Percentiles rank a stretch among this genome's conserved stretches.
These are phyloP conservation scores for Termitomyces sp. DNA, from an alignment of 768 basidiomycete genomes.

Conservation along the genomic window DNA sequence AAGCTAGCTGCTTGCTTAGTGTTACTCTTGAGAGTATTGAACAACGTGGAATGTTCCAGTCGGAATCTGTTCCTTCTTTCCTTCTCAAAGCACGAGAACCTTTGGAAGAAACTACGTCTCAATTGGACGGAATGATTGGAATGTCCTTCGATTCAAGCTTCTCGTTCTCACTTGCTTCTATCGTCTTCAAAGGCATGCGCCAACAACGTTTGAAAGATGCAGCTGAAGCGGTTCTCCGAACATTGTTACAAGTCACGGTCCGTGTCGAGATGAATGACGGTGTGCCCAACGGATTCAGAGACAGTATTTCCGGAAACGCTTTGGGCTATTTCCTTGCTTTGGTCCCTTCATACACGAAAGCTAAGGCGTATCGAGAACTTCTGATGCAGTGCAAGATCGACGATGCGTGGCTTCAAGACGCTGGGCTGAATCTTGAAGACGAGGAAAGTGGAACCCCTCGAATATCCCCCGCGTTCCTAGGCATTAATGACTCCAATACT, in stretches of 20 bases:
- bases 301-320: conserved; percentile 50
- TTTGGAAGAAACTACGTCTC: conserved; percentile 62
- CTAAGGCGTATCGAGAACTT: conserved; percentile 49
- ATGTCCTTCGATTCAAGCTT: conserved; percentile 76
- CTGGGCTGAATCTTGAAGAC: conserved; percentile 32
- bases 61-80: conserved; percentile 43
- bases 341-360: conserved; percentile 60
- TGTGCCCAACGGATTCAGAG: conserved; percentile 30
- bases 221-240: conserved; percentile 56
- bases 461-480: conserved; percentile 53
- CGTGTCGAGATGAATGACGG: conserved; percentile 28
- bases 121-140: conserved; percentile 67
- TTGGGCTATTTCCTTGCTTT: conserved; percentile 79
- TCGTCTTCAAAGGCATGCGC: conserved; percentile 85
- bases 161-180: conserved; percentile 75
- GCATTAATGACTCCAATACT: conserved; percentile 52
- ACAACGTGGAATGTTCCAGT: conserved; percentile 50
- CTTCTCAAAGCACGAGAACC: conserved; percentile 59
- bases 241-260: conserved; percentile 56
- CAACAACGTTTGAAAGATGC: conserved; percentile 57
- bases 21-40: conserved; percentile 63
- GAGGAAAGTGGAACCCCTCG: conserved; percentile 40
- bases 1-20: conserved; percentile 64
- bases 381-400: conserved; percentile 59
- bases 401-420: conserved; percentile 35